These are phyloP conservation scores for Annulohypoxylon moriforme DNA, from an alignment of 495 filamentous ascomycete species.

Conservation along the genomic window DNA sequence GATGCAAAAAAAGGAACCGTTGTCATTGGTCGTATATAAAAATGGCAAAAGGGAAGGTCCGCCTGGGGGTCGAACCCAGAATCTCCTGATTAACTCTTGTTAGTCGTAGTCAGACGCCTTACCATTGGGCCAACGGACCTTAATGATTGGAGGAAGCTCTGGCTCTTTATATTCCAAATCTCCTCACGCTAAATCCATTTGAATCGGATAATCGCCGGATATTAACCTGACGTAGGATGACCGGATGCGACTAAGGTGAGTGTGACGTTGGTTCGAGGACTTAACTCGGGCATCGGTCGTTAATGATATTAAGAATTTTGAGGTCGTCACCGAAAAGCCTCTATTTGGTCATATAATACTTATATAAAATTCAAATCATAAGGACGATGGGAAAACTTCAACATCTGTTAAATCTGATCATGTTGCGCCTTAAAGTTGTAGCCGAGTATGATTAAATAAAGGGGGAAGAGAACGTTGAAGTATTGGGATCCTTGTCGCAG, in stretches of 20 bases:
- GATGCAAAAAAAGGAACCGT: too few relatives aligned
- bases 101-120: constrained; percentile 37
- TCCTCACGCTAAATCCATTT: background rate
- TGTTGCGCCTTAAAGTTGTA: too few relatives aligned
- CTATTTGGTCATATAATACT: too few relatives aligned
- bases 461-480: too few relatives aligned
- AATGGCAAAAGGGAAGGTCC: constrained; percentile 19
- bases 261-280: background rate
- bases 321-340: too few relatives aligned
- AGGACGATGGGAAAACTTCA: background rate
- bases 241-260: background rate
- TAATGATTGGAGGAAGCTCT: background rate
- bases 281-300: background rate
- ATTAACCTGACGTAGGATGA: background rate
- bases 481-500: too few relatives aligned
- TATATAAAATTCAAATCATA: too few relatives aligned
- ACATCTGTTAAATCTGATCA: background rate
- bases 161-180: background rate
- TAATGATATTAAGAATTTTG: background rate
- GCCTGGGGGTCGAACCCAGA: constrained; percentile 37
- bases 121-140: constrained; percentile 38
- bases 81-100: constrained; percentile 29
- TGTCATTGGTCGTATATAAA: background rate
- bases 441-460: background rate
- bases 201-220: constrained; percentile 13